Evolutionary conservation across 2,329 filamentous ascomycete species (phyloP), one percentile per base, ranked within the genome.

Genomic region (Bipolaris sorokiniana): DNA sequence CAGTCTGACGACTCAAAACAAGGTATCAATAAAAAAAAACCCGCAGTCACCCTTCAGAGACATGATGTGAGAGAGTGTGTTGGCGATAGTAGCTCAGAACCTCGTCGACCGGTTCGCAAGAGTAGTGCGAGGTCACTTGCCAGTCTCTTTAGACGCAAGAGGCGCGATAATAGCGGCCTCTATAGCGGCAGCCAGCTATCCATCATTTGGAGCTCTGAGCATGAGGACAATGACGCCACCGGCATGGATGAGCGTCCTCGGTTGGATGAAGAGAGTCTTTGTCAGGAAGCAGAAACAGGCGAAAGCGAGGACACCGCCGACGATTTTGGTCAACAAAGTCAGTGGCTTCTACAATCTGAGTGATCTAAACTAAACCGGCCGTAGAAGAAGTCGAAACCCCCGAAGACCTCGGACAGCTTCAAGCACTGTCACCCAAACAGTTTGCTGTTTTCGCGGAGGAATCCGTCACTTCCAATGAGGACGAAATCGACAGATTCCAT

Each of bases 71-170:
- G 9, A 7, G 26, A 31, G 18, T n/a, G n/a, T 18, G 11, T 16
- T 20, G 4, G 33, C n/a, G 44, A 42, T 7, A 16, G 20, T 11
- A 15, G 23, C 36, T 28, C 22, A 37, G 33, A 10, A 18, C 54
- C 49, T 23, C 46, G 31, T 18, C 34, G 11, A 15, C 18, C 36
- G 6, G 16, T 2, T 22, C 37, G 26, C 26, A 54, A 46, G 28
- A 38, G 50, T 5, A 58, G 45, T 23, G 26, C 49, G 23, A 54
- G 26, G n/a, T 54, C 48, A 9, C 28, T 57, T 18, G 45, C 44
- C 11, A 26, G 51, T 28, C 20, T 58, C 16, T 54, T 58, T 13
- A 22, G 26, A 9, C 50, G 45, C 26, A 31, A 56, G 22, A 44
- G 16, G 5, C 15, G 31, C 7, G 15, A 13, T 11, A 45, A 40